Conservation (phyloP, 495 filamentous ascomycete genomes). For the Penicillium lividum region DNA sequence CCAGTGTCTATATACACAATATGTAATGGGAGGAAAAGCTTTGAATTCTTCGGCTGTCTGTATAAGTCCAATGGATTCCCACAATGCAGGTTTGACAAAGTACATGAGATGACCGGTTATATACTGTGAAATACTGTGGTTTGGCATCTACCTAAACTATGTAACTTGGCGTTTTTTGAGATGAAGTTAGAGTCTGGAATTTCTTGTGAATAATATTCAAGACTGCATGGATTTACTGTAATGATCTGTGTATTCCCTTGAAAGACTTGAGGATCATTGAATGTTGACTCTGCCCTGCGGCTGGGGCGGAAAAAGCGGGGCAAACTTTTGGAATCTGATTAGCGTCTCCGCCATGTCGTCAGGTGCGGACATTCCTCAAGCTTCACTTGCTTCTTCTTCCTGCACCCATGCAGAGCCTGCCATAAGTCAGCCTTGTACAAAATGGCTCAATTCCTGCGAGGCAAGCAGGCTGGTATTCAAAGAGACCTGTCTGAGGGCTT, state of each 20-base stretch:
- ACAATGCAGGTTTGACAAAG: no score
- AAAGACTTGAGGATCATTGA: no score
- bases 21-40: no score
- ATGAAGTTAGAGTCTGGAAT: background rate
- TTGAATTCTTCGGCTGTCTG: no score
- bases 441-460: constrained; percentile 85
- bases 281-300: background rate
- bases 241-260: no score
- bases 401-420: constrained; percentile 6
- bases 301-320: constrained; percentile 21
- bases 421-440: constrained; percentile 9
- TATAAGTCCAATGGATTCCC: no score
- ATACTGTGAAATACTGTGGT: background rate
- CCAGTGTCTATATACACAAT: no score
- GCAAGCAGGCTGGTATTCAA: constrained; percentile 90
- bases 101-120: background rate
- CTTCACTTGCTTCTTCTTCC: constrained; percentile 22
- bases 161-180: background rate
- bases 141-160: background rate
- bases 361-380: constrained; percentile 22
- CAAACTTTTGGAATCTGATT: constrained; percentile 24
- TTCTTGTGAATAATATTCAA: no score
- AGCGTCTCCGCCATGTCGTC: constrained; percentile 33
- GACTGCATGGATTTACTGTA: no score
- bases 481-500: constrained; percentile 85